Evolutionary conservation across 352 stramenopile genomes (phyloP), one percentile per base, ranked within the genome.

Genomic region (Achlya hypogyna): DNA sequence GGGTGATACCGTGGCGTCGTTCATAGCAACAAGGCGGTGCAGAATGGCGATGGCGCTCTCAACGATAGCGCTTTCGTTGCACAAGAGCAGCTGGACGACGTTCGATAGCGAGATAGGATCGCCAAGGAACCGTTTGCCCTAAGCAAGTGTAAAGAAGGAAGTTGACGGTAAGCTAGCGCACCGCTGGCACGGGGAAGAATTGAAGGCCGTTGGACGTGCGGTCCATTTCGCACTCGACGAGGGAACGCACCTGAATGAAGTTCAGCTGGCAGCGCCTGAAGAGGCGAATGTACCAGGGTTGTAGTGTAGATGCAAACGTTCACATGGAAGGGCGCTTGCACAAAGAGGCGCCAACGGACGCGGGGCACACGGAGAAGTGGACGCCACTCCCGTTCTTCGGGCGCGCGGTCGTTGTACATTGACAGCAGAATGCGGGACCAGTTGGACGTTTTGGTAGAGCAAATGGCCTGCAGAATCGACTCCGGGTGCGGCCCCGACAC

Each of bases 11-110:
- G 63, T 73, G 0, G 66, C 34, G 51, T 88, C 74, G 35, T 85
- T 81, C 16, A 91, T 75, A 5, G 38, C 54, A 4, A 64, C 40
- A 1, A 64, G 22, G 20, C 54, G 54, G 22, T 52, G 35, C 35
- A 64, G 38, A 25, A 64, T 64, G 22, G 54, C n/a, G 27, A 64
- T 64, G 5, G 54, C 54, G 22, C 38, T 52, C 47, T 64, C 54
- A 25, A 64, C 54, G 35, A 64, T 64, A 6, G 35, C 54, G 47
- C 32, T 1, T 52, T 64, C 54, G 45, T 64, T 28, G 35, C 54
- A 64, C 6, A 92, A 51, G 10, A 94, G 66, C 3, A 92, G 62
- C 66, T 94, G 85, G 14, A 84, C 74, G 1, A 94, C 29, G 4
- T 85, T 71, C 16, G 79, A 71, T 20, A 92, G 59, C 0, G 73